Evolutionary conservation across 2,329 filamentous ascomycete species (phyloP).

Genomic region (Colletotrichum falcatum): DNA sequence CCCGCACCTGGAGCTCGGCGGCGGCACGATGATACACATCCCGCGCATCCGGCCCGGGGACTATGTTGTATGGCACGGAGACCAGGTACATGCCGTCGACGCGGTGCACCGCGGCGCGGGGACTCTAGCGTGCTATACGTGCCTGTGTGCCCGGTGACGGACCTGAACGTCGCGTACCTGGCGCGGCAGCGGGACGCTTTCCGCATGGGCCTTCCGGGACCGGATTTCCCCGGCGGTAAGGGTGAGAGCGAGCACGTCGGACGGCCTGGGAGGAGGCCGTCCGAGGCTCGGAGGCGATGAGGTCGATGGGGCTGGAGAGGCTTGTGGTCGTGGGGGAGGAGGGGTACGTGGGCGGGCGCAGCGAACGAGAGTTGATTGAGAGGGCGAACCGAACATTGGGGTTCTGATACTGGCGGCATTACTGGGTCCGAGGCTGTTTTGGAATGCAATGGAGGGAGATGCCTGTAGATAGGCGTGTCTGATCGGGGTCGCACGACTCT

Average conservation of each 20-base stretch:
- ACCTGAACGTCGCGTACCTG: constrained; percentile 78
- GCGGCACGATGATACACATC: constrained; percentile 77
- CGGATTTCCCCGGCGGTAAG: constrained; percentile 78
- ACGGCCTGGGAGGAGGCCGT: constrained; percentile 56
- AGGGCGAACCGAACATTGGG: constrained; percentile 60
- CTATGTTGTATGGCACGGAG: constrained; percentile 87
- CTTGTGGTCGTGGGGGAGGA: constrained; percentile 44
- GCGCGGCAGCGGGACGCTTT: constrained; percentile 79
- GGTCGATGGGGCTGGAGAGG: constrained; percentile 60
- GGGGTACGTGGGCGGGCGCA: constrained; percentile 49
- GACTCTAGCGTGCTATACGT: constrained; percentile 93
- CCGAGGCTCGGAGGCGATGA: constrained; percentile 50
- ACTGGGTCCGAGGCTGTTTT: too few relatives aligned
- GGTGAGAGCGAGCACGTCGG: constrained; percentile 71
- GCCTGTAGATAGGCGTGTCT: not conserved
- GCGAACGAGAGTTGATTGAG: constrained; percentile 53
- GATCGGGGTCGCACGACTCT: too few relatives aligned
- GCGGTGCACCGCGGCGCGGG: constrained; percentile 75
- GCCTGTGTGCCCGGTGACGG: constrained; percentile 84
- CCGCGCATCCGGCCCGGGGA: constrained; percentile 78
- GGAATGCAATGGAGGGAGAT: not conserved
- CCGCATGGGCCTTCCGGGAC: constrained; percentile 72
- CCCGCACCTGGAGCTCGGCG: constrained; percentile 75
- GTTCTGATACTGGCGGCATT: constrained; percentile 45
- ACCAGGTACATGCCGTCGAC: constrained; percentile 86